Base-by-base conservation (phyloP, 1,284 basidiomycete genomes). In the Cutaneotrichosporon arboriforme region DNA sequence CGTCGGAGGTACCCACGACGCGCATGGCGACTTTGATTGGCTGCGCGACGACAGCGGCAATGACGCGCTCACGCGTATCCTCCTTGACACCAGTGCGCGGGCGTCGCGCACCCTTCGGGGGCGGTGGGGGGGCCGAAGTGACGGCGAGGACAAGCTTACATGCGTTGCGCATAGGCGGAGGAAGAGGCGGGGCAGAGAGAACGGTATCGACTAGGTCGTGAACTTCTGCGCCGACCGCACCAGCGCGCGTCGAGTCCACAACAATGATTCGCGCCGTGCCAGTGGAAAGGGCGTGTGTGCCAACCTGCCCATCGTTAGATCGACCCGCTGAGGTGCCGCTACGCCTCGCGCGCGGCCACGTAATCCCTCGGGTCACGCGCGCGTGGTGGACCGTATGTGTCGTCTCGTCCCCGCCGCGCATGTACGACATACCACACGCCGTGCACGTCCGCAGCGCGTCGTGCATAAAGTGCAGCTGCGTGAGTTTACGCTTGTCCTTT, bases 341-440 rank as follows among this genome's bases (percentile, higher is more conserved):
- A 1, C 2, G 3, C 17, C 47, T 23, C 4, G 26, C 14, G 21
- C 18, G 21, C 12, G 69, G 68, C 76, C 77, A 78, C 3, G 70
- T 57, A 22, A 74, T 68, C 0, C 76, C 76, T 8, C 70, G 59
- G 2, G 70, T 62, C 4, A 76, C 73, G 18, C 70, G 57, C 12
- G 66, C 64, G 56, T 78, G 77, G 56, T 78, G 77, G 21, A 62
- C 60, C 2, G 54, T 57, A 51, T 79, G 77, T 12, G 73, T 46
- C 1, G 50, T 51, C 14, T 74, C 65, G 53, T 78, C 77, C 0
- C 70, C 70, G n/a, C 77, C 72, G 15, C 71, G 66, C 13, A 75
- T 63, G 58, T 75, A 78, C 4, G 74, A 73, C 70, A 78, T 75
- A 5, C 59, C 58, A 55, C 77, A 79, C 20, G 67, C 64, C 5